Evolutionary conservation across 768 basidiomycete genomes (phyloP).

Genomic region (Tulasnella sp.): DNA sequence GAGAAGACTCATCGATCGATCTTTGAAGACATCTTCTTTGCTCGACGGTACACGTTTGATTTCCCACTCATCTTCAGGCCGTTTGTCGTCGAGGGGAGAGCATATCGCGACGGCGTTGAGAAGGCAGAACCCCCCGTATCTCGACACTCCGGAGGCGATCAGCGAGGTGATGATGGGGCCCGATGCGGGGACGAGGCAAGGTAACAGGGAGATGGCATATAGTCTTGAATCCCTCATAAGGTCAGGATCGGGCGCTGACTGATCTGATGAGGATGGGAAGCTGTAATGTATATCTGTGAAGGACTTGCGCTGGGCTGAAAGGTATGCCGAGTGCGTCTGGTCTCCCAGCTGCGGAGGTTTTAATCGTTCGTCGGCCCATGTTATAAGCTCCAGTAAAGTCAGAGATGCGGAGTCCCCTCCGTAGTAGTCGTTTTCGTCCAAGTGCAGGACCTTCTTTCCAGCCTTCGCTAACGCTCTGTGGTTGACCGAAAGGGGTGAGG

Average conservation of each 20-base stretch:
- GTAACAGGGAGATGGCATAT: conserved; percentile 81
- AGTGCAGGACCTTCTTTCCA: conserved; percentile 78
- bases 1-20: conserved; percentile 60
- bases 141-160: conserved; percentile 72
- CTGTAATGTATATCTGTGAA: conserved; percentile 20
- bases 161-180: conserved; percentile 75
- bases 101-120: conserved; percentile 63
- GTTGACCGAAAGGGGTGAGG: conserved; percentile 19
- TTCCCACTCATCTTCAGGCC: conserved; percentile 22
- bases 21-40: conserved; percentile 92
- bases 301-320: conserved; percentile 31
- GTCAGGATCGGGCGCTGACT: conserved; percentile 21
- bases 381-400: conserved; percentile 66
- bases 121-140: conserved; percentile 85
- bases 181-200: conserved; percentile 68
- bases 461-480: conserved; percentile 79
- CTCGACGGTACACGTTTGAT: conserved; percentile 70
- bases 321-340: conserved; percentile 39
- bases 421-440: conserved; percentile 80
- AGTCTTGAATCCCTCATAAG: conserved; percentile 55
- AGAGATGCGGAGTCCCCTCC: conserved; percentile 76
- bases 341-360: conserved; percentile 18
- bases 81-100: conserved; percentile 31
- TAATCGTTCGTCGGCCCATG: conserved; percentile 50
- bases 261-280: conserved; percentile 21